Evolutionary conservation across 768 basidiomycete genomes (phyloP).

Genomic region (Lactifluus volemus): DNA sequence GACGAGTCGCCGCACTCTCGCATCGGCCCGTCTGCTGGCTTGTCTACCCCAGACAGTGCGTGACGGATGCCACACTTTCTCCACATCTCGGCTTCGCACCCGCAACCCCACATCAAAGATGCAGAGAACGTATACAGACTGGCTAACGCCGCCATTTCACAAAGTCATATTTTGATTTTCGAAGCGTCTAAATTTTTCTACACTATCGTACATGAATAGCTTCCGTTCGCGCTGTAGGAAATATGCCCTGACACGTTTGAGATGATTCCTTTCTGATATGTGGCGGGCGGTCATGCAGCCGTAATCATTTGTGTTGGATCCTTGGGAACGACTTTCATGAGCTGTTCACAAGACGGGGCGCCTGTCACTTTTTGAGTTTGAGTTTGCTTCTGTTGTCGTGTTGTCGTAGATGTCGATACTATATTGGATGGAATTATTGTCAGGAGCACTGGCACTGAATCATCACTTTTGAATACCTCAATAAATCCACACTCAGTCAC

Average conservation of each 20-base stretch:
- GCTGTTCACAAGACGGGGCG: not conserved
- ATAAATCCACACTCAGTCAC: no score
- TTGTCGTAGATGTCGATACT: no score
- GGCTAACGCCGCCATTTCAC: not conserved
- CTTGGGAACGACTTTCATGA: not conserved
- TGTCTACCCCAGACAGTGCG: no score
- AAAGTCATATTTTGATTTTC: not conserved
- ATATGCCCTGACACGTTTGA: not conserved
- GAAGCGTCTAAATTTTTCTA: not conserved
- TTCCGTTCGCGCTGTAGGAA: not conserved
- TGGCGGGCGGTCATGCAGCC: not conserved
- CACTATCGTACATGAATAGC: not conserved
- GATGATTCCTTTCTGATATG: not conserved
- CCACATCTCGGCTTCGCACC: no score
- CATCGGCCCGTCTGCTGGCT: no score
- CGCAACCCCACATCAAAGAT: constrained; percentile 8
- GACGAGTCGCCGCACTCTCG: no score
- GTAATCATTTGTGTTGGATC: not conserved
- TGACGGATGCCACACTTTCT: no score
- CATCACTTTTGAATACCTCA: no score
- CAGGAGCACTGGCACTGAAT: no score
- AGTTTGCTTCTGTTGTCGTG: no score
- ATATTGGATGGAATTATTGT: no score
- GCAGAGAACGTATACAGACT: constrained; percentile 6
- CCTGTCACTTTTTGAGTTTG: no score